Conservation (phyloP, 2,329 filamentous ascomycete species). For the Lachnellula hyalina region DNA sequence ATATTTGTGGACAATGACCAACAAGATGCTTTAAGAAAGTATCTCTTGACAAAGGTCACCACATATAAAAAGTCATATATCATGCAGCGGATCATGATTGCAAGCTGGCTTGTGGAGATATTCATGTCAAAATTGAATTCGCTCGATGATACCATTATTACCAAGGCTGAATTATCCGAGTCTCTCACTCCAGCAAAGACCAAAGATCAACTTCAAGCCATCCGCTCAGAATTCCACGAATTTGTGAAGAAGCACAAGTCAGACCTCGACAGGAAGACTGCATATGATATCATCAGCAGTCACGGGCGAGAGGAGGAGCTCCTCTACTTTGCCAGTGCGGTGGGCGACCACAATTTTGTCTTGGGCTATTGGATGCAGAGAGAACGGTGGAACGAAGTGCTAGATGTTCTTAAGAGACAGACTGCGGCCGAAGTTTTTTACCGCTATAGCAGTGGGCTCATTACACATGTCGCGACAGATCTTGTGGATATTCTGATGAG, state of each 20-base stretch:
- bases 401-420: slow-evolving; percentile 87
- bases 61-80: slow-evolving; percentile 74
- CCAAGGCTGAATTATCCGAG: slow-evolving; percentile 75
- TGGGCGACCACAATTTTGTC: slow-evolving; percentile 92
- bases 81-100: slow-evolving; percentile 95
- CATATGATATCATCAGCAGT: slow-evolving; percentile 92
- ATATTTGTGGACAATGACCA: slow-evolving; percentile 86
- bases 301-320: slow-evolving; percentile 92
- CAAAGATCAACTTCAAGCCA: slow-evolving; percentile 62
- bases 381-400: slow-evolving; percentile 82
- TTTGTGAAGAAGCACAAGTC: slow-evolving; percentile 81
- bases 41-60: slow-evolving; percentile 77
- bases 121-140: slow-evolving; percentile 97
- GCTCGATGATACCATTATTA: slow-evolving; percentile 88
- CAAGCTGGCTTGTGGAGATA: slow-evolving; percentile 89
- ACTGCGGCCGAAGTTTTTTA: slow-evolving; percentile 92
- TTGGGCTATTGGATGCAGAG: slow-evolving; percentile 96
- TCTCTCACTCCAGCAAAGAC: slow-evolving; percentile 66
- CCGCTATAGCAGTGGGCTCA: slow-evolving; percentile 92
- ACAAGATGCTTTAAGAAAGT: slow-evolving; percentile 84
- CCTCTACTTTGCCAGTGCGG: slow-evolving; percentile 79
- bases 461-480: slow-evolving; percentile 79
- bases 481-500: slow-evolving; percentile 95
- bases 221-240: slow-evolving; percentile 77
- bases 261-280: slow-evolving; percentile 85